phyloP scores from a whole-genome alignment of 805 yeast species.

The Metschnikowia cubensis region DNA sequence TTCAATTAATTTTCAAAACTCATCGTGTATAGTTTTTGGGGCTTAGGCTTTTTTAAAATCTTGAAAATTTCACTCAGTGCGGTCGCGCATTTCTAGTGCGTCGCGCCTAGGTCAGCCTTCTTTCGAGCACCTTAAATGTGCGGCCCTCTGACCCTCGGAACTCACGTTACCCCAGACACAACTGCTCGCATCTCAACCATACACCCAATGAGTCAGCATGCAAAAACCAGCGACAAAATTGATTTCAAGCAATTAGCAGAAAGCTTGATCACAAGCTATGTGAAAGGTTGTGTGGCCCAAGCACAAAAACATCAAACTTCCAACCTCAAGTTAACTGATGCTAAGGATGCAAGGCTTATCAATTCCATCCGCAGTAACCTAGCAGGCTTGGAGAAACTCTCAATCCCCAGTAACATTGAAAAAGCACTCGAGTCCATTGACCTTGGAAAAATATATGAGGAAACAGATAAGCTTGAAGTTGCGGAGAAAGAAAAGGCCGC shows the following conservation, averaged over 20 bases:
- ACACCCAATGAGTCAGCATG: background rate
- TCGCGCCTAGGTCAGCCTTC: background rate
- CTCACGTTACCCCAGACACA: background rate
- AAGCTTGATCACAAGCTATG: constrained; percentile 8
- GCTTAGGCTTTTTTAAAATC: no score
- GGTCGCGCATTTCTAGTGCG: no score
- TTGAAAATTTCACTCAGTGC: no score
- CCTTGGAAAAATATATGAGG: constrained; percentile 51
- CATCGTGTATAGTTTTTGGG: no score
- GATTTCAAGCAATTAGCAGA: constrained; percentile 12
- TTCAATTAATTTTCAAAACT: background rate
- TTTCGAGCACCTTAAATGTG: background rate
- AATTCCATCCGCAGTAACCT: constrained; percentile 3
- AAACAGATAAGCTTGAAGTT: constrained; percentile 46
- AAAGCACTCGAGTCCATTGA: constrained; percentile 62
- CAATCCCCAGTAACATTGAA: constrained; percentile 28
- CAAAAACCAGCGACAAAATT: background rate
- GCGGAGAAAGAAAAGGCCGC: background rate
- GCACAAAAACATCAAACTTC: constrained; percentile 2
- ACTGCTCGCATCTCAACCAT: background rate
- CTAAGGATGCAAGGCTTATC: constrained; percentile 3
- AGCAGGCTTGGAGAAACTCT: constrained; percentile 10
- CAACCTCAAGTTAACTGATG: background rate
- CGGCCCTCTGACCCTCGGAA: background rate
- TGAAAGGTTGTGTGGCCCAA: constrained; percentile 5